Percentiles rank a stretch among this genome's conserved stretches.
Conservation (phyloP, 169 alveolate genomes). For the Eimeria nieschulzi region DNA sequence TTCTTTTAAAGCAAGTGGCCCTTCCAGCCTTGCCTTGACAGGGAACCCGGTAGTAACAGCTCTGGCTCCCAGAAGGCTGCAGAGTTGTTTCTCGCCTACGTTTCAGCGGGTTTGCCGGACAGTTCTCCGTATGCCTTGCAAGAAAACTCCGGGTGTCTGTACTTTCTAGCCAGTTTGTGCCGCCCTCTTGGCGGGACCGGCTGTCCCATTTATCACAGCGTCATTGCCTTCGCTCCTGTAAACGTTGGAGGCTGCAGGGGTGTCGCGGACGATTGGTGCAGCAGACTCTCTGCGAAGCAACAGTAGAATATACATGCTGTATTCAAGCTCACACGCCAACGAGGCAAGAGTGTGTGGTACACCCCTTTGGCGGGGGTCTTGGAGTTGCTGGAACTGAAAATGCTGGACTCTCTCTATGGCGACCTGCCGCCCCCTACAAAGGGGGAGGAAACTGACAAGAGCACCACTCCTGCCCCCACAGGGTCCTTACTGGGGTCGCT, state of each 20-base stretch:
- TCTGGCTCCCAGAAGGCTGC: too few species aligned
- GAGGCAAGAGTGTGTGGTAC: neutral
- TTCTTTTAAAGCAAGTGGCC: too few species aligned
- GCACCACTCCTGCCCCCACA: slow-evolving; percentile 54
- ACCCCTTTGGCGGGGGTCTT: neutral
- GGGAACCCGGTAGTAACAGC: too few species aligned
- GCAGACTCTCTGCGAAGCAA: neutral
- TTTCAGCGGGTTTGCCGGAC: too few species aligned
- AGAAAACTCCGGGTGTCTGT: too few species aligned
- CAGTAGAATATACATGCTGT: too few species aligned
- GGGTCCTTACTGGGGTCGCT: slow-evolving; percentile 74
- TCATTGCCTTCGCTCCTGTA: neutral
- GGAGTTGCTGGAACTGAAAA: neutral
- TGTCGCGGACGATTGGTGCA: neutral
- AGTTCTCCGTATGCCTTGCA: too few species aligned
- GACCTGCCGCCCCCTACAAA: slow-evolving; percentile 83
- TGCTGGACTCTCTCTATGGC: slow-evolving; percentile 83
- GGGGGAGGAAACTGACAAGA: slow-evolving; percentile 59
- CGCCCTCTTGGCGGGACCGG: neutral
- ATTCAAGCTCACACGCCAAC: too few species aligned
- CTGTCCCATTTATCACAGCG: neutral
- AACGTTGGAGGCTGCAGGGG: neutral
- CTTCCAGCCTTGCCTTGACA: too few species aligned
- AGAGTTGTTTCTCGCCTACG: too few species aligned
- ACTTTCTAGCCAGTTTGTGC: too few species aligned